Conservation (phyloP, 768 basidiomycete genomes). For the Rhodosporidiobolus sp. region DNA sequence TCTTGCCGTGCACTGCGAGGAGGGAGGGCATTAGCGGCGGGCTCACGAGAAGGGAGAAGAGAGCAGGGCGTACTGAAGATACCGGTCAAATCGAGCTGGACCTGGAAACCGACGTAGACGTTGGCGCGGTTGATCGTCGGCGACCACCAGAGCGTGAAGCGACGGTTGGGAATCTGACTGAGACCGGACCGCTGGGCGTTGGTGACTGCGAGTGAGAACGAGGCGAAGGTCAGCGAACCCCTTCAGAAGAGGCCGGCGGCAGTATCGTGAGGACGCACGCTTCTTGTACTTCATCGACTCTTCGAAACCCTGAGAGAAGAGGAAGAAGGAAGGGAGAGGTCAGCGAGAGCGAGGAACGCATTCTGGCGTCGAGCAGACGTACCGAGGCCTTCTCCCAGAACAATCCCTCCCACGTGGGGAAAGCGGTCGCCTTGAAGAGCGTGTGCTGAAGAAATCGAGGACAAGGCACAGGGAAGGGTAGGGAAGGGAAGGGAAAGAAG, state of each 20-base stretch:
- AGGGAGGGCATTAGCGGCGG: slow-evolving; percentile 15
- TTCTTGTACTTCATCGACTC: slow-evolving; percentile 54
- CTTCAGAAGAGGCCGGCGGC: too few relatives aligned
- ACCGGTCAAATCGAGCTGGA: slow-evolving; percentile 94
- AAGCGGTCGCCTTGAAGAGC: slow-evolving; percentile 82
- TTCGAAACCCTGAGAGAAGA: not conserved
- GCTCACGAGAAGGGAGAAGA: slow-evolving; percentile 53
- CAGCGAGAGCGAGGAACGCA: too few relatives aligned
- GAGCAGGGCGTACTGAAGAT: slow-evolving; percentile 62
- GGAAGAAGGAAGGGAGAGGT: not conserved
- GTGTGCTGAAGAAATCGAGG: slow-evolving; percentile 59
- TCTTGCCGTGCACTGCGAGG: slow-evolving; percentile 83
- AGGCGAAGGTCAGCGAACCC: not conserved
- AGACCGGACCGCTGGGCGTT: slow-evolving; percentile 98
- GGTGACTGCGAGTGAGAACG: slow-evolving; percentile 62
- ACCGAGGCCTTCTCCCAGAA: too few relatives aligned
- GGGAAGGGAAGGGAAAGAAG: not conserved
- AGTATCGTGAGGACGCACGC: not conserved
- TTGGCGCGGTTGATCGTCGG: slow-evolving; percentile 97
- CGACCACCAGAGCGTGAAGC: slow-evolving; percentile 81
- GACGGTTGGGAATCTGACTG: slow-evolving; percentile 96
- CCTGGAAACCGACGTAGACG: slow-evolving; percentile 99
- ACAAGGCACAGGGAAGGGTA: too few relatives aligned
- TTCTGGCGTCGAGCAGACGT: too few relatives aligned
- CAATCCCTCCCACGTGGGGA: not conserved